phyloP scores from a whole-genome alignment of 1,139 yeast species.

The Geotrichum restrictum region DNA sequence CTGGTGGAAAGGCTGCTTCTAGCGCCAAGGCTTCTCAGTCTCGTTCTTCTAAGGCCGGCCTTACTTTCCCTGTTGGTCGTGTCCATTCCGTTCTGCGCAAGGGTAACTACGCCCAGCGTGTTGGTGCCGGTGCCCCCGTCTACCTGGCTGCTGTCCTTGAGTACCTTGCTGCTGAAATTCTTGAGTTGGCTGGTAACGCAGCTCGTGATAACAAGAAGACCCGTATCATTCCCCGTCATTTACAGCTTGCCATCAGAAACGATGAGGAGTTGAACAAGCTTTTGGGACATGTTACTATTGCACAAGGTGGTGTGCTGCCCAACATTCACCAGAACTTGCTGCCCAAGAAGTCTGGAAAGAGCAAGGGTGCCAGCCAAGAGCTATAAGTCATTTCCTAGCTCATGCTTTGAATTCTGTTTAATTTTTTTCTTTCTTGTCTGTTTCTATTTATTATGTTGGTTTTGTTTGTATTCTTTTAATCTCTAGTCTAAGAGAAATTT shows the following conservation, averaged over 20 bases:
- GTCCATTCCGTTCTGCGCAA: constrained; percentile 94
- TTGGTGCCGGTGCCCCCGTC: constrained; percentile 98
- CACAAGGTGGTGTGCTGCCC: constrained; percentile 98
- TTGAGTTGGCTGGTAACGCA: constrained; percentile 98
- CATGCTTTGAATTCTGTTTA: too few relatives aligned
- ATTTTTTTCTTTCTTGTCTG: constrained; percentile 1
- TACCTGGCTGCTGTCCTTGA: constrained; percentile 94
- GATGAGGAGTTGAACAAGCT: constrained; percentile 94
- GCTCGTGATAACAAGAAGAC: constrained; percentile 98
- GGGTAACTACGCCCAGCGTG: constrained; percentile 98
- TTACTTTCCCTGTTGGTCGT: constrained; percentile 99
- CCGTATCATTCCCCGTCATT: constrained; percentile 97
- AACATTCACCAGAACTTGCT: constrained; percentile 85
- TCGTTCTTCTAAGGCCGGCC: constrained; percentile 97
- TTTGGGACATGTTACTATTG: constrained; percentile 89
- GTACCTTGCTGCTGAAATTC: constrained; percentile 93
- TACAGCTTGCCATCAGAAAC: constrained; percentile 97
- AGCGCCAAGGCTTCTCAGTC: constrained; percentile 94
- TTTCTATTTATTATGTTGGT: constrained; percentile 7
- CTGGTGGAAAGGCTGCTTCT: constrained; percentile 88
- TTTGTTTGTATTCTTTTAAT: constrained; percentile 4
- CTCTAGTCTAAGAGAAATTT: background rate
- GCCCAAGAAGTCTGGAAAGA: constrained; percentile 23
- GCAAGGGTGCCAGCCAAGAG: constrained; percentile 22
- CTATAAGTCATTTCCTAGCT: constrained; percentile 8